Evolutionary conservation across 2,329 filamentous ascomycete genomes (phyloP), one percentile per base, ranked within the genome.

Genomic region (Hirsutella rhossiliensis): DNA sequence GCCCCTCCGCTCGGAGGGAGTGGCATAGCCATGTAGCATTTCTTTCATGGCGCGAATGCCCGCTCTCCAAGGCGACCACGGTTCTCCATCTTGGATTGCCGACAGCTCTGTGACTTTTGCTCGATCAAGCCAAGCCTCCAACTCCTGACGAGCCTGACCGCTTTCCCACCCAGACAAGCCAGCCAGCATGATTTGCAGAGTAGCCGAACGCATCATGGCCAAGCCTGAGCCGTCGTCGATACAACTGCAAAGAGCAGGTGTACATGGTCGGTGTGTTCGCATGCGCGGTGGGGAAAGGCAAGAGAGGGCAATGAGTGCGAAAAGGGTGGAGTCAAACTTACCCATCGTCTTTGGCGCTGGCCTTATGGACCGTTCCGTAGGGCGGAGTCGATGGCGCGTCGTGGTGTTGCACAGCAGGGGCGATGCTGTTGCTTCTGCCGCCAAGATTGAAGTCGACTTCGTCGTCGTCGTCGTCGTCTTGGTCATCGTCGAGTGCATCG

Each of bases 281-380:
- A 38, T 23, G 13, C 19, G 17, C 19, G 18, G 15, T 37, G 37
- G 37, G 17, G 18, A 18, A 17, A 18, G 34, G 34, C 15, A 37
- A 3, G 9, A n/a, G n/a, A 11, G 13, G 34, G 7, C 3, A 18
- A 13, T 4, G 5, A 15, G 18, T 18, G n/a, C 15, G 34, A 5
- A 31, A 8, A 29, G 30, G 32, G 19, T 11, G 18, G 11, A 34
- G 11, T 18, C 27, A 31, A n/a, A 67, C 65, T 66, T 58, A 68
- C 65, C 65, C 65, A 46, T 68, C 65, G 57, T 68, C 65, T 56
- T 68, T 68, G 52, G 89, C 85, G 48, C 81, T 83, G 48, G 84
- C 79, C 47, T 75, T 78, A 49, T 65, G 62, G 15, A 64, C 62
- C 23, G 59, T 57, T 45, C 64, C 62, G 31, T 61, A 60, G 3